These are phyloP conservation scores for Dujonia santamariae DNA, from an alignment of 1,139 yeast genomes.

Conservation along the genomic window DNA sequence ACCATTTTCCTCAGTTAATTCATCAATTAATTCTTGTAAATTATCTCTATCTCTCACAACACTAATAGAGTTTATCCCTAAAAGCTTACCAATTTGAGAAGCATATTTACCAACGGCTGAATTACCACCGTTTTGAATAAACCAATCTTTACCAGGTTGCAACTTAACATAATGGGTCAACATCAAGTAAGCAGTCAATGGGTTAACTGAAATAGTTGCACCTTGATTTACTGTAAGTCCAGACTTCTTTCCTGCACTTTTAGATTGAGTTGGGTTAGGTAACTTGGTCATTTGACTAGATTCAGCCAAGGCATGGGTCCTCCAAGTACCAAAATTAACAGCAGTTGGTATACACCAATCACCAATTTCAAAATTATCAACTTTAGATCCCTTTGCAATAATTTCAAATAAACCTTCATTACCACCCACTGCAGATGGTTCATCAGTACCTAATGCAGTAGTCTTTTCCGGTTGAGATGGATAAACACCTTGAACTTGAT, in stretches of 20 bases:
- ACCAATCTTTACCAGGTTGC: constrained; percentile 75
- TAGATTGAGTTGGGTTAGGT: constrained; percentile 38
- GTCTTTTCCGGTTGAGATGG: constrained; percentile 36
- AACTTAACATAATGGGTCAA: constrained; percentile 67
- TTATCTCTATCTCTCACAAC: constrained; percentile 85
- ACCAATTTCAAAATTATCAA: constrained; percentile 54
- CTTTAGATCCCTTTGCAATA: constrained; percentile 61
- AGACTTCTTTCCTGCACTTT: constrained; percentile 31
- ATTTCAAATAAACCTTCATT: constrained; percentile 91
- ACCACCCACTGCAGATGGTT: constrained; percentile 38
- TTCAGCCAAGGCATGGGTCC: constrained; percentile 68
- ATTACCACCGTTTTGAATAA: constrained; percentile 94
- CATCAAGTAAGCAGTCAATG: constrained; percentile 89
- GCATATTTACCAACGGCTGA: constrained; percentile 97
- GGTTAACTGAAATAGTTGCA: constrained; percentile 88
- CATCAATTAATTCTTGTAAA: constrained; percentile 58
- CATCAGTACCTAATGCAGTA: constrained; percentile 28
- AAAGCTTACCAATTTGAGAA: constrained; percentile 74
- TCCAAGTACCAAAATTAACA: constrained; percentile 93
- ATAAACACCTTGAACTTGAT: constrained; percentile 41
- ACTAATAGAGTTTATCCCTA: constrained; percentile 80
- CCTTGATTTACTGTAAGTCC: constrained; percentile 61
- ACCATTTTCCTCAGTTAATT: constrained; percentile 56
- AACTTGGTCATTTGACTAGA: constrained; percentile 53
- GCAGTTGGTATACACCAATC: constrained; percentile 91